Evolutionary conservation across 768 basidiomycete genomes (phyloP).

Genomic region (Hericium erinaceus): DNA sequence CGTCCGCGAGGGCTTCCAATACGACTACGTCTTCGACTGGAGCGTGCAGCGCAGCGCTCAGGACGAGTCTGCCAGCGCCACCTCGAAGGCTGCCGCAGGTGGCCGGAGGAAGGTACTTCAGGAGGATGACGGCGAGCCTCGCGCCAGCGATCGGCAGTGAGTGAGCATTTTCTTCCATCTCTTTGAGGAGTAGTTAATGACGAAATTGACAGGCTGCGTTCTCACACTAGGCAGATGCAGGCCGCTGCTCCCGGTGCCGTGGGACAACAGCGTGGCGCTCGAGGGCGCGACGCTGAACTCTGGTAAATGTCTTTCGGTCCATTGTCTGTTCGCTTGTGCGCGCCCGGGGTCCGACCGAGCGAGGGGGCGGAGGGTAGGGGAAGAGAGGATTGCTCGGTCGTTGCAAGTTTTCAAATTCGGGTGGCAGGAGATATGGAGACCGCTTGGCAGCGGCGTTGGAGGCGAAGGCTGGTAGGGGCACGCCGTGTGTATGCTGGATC

Average conservation of each 20-base stretch:
- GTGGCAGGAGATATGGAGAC: slow-evolving; percentile 24
- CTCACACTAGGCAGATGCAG: slow-evolving; percentile 78
- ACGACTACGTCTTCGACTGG: slow-evolving; percentile 99
- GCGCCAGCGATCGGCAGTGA: slow-evolving; percentile 77
- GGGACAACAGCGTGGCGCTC: slow-evolving; percentile 35
- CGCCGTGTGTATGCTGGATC: slow-evolving; percentile 14
- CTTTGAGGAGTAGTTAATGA: background rate
- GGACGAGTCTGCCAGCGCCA: slow-evolving; percentile 45
- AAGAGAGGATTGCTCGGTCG: slow-evolving; percentile 23
- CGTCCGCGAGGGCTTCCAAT: slow-evolving; percentile 95
- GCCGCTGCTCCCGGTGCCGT: slow-evolving; percentile 39
- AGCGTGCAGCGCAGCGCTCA: slow-evolving; percentile 76
- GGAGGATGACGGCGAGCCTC: slow-evolving; percentile 72
- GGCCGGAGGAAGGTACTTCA: slow-evolving; percentile 75
- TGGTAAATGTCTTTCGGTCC: slow-evolving; percentile 29
- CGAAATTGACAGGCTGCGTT: slow-evolving; percentile 55
- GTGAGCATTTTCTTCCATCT: slow-evolving; percentile 23
- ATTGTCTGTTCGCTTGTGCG: slow-evolving; percentile 24
- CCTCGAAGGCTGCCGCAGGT: slow-evolving; percentile 46
- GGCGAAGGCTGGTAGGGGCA: slow-evolving; percentile 7
- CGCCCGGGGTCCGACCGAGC: slow-evolving; percentile 38
- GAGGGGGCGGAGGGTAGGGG: slow-evolving; percentile 36
- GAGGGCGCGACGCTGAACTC: slow-evolving; percentile 34
- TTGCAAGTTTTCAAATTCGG: slow-evolving; percentile 25
- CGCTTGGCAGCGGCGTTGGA: background rate